Evolutionary conservation across 192 early-diverging fungal species (phyloP), one percentile per base, ranked within the genome.

Genomic region (Gryganskiella cystojenkinii): DNA sequence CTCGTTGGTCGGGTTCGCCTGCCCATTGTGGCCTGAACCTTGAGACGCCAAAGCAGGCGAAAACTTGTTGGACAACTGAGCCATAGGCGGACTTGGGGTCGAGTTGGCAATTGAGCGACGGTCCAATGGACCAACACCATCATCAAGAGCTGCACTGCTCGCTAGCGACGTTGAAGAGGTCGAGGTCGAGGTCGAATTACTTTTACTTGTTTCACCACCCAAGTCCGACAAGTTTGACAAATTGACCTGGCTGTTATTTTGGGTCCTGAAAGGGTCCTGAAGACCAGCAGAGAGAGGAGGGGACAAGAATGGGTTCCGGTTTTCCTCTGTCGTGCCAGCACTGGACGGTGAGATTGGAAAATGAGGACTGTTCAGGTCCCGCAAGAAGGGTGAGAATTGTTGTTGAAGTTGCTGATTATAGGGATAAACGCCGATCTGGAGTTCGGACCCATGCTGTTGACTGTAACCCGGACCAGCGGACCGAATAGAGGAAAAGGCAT

Each of bases 271-370:
- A 0, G 70, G 70, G 14, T 71, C 70, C 27, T 40, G 37, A 24
- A 63, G 58, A 1, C 17, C 30, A 13, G 61, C 70, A 0, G 70
- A 64, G 2, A 64, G 45, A 1, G 70, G 61, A 1, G 70, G 70
- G n/a, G 70, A 71, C 34, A 31, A 15, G 22, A 71, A 71, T 0
- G 70, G 70, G n/a, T 71, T 71, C 0, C 15, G 13, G 10, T 37
- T 55, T 2, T 22, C 14, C 20, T 11, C 3, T 0, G 51, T 42
- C 13, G 55, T 58, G 3, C 54, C 60, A 0, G 61, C 28, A 25
- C 55, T 64, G 2, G 70, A 71, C 11, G 70, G 70, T 4, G 70
- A 71, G 20, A 71, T 40, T 15, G 68, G 25, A 27, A 61, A 70
- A 30, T 53, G 43, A 15, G 68, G 59, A 22, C 59, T 61, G 11